A percentile compares a stretch with the other conserved stretches of the same genome.
phyloP scores from a whole-genome alignment of 2,329 filamentous ascomycete species.

The Stemphylium lycopersici region DNA sequence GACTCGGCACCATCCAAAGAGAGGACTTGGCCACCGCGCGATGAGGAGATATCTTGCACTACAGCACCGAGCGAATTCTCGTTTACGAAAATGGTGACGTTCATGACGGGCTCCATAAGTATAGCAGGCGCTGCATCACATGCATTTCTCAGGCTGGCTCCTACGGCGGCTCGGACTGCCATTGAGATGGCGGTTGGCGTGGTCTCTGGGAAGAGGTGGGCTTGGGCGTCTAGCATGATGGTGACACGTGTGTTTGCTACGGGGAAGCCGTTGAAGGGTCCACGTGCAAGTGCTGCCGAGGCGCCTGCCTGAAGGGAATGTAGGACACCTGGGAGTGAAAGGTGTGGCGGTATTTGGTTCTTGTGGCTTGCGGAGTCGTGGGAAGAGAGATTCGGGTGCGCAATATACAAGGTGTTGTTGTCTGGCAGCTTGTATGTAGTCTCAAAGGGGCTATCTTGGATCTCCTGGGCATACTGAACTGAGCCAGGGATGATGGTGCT shows the following conservation, averaged over 20 bases:
- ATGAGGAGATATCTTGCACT: constrained; percentile 78
- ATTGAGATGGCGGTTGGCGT: constrained; percentile 71
- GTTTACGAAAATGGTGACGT: constrained; percentile 82
- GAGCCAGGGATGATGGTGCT: constrained; percentile 26
- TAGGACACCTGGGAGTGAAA: constrained; percentile 58
- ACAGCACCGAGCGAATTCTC: constrained; percentile 81
- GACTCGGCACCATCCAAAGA: constrained; percentile 61
- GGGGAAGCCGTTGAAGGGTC: constrained; percentile 79
- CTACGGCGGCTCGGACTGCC: constrained; percentile 67
- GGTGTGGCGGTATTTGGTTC: constrained; percentile 60
- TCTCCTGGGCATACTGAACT: constrained; percentile 21
- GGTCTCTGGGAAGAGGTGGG: constrained; percentile 70
- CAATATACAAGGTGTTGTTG: constrained; percentile 71
- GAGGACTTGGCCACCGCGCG: constrained; percentile 74
- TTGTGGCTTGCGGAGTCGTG: constrained; percentile 40
- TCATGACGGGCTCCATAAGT: constrained; percentile 94
- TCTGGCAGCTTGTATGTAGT: constrained; percentile 55
- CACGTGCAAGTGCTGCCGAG: constrained; percentile 81
- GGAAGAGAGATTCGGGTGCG: constrained; percentile 58
- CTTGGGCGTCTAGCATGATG: constrained; percentile 69
- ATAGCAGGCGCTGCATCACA: constrained; percentile 62
- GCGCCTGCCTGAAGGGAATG: constrained; percentile 75
- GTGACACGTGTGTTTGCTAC: constrained; percentile 76
- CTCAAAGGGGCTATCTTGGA: constrained; percentile 35
- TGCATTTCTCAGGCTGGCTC: constrained; percentile 69